phyloP scores from a whole-genome alignment of 1,284 basidiomycete genomes.

The Apiotrichum mycotoxinovorans region DNA sequence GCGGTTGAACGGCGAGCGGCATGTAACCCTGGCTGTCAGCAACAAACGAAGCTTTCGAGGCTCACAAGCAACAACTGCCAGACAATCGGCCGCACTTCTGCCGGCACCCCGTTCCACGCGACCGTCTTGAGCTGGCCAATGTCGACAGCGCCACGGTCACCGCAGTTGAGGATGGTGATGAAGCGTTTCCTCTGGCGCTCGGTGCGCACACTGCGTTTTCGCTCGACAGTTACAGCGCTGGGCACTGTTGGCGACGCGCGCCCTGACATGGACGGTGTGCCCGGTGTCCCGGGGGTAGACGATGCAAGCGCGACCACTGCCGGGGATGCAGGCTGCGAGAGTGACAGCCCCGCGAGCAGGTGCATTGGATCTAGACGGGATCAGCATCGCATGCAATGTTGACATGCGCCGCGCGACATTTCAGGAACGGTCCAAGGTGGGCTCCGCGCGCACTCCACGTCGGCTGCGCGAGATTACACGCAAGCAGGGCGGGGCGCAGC shows the following conservation, averaged over 20 bases:
- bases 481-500: too few relatives aligned
- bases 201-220: conserved; percentile 59
- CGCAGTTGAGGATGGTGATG: conserved; percentile 30
- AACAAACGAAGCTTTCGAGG: too few relatives aligned
- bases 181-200: conserved; percentile 47
- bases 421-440: background rate
- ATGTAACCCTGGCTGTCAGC: conserved; percentile 92
- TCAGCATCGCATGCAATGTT: conserved; percentile 3
- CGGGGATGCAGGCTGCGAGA: conserved; percentile 14
- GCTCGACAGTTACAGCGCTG: conserved; percentile 51
- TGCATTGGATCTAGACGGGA: conserved; percentile 57
- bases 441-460: too few relatives aligned
- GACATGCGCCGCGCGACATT: background rate
- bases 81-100: conserved; percentile 79
- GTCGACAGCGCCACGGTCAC: conserved; percentile 28
- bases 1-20: conserved; percentile 73
- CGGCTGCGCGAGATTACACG: too few relatives aligned
- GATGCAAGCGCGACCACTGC: background rate
- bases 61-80: conserved; percentile 92
- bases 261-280: background rate
- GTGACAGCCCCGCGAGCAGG: conserved; percentile 31
- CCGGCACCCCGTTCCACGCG: conserved; percentile 93
- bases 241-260: background rate
- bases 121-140: conserved; percentile 69
- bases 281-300: background rate